Conservation (phyloP, 441 rosid species). For the Eruca vesicaria region DNA sequence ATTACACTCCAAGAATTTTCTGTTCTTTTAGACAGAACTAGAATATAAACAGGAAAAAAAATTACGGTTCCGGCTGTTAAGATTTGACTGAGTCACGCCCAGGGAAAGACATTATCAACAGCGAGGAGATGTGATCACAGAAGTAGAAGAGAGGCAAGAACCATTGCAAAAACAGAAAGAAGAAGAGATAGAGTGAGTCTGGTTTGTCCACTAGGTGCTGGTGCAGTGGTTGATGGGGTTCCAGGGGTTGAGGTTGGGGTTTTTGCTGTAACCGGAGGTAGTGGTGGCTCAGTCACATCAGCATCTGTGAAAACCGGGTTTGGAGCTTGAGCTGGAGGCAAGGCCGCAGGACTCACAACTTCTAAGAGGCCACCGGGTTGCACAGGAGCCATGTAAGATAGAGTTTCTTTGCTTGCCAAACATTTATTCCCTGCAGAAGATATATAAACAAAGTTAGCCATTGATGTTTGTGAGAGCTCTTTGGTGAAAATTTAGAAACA, state of each 20-base stretch:
- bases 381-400: slow-evolving; percentile 55
- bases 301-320: slow-evolving; percentile 47
- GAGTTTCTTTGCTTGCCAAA: slow-evolving; percentile 26
- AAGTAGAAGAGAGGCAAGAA: slow-evolving; percentile 45
- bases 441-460: neutral
- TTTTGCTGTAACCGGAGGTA: slow-evolving; percentile 41
- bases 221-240: slow-evolving; percentile 32
- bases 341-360: slow-evolving; percentile 6
- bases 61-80: slow-evolving; percentile 13
- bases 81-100: slow-evolving; percentile 10
- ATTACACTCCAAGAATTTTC: slow-evolving; percentile 20
- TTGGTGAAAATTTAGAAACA: slow-evolving; percentile 1
- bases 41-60: slow-evolving; percentile 6
- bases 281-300: slow-evolving; percentile 65
- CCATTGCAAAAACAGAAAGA: slow-evolving; percentile 38
- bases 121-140: slow-evolving; percentile 33
- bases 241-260: slow-evolving; percentile 20
- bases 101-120: slow-evolving; percentile 5
- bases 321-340: slow-evolving; percentile 79
- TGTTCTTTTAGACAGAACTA: slow-evolving; percentile 15
- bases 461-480: slow-evolving; percentile 1
- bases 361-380: slow-evolving; percentile 49
- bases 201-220: slow-evolving; percentile 45
- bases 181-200: slow-evolving; percentile 38
- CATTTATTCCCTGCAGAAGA: slow-evolving; percentile 59